phyloP scores from a whole-genome alignment of 2,329 filamentous ascomycete species.

The Chaetothyriales sp. region DNA sequence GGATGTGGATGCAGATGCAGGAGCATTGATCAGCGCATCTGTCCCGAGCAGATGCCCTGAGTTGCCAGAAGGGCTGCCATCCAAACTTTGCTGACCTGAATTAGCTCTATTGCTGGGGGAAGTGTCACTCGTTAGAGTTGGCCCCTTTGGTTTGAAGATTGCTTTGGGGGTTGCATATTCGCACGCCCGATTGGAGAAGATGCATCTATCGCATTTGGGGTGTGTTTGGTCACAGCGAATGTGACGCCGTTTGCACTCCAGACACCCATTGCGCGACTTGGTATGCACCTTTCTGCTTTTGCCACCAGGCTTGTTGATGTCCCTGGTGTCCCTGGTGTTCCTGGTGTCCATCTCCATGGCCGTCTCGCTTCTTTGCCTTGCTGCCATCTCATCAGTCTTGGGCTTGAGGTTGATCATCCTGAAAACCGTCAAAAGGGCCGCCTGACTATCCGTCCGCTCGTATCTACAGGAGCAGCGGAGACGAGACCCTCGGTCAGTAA shows the following conservation, averaged over 20 bases:
- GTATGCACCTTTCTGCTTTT: conserved; percentile 5
- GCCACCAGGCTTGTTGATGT: not conserved
- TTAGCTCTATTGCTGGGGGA: not conserved
- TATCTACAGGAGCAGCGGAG: no score
- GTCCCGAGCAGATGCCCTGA: not conserved
- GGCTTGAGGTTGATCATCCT: no score
- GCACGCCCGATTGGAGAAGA: conserved; percentile 23
- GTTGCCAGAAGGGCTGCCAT: not conserved
- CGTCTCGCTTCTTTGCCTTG: no score
- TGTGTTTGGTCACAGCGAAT: conserved; percentile 28
- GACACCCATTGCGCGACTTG: conserved; percentile 28
- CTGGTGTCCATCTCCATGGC: no score
- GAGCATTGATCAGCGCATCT: not conserved
- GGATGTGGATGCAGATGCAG: not conserved
- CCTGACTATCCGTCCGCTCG: no score
- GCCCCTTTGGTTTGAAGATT: not conserved
- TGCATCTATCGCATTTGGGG: conserved; percentile 25
- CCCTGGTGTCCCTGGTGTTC: not conserved
- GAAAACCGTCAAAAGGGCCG: no score
- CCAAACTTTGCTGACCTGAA: not conserved
- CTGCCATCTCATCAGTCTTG: no score
- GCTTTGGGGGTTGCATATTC: not conserved
- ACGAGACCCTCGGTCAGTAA: no score
- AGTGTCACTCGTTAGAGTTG: not conserved
- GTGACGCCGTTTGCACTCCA: conserved; percentile 27